phyloP scores from a whole-genome alignment of 768 basidiomycete genomes.

The Nevesoporus exiguus region DNA sequence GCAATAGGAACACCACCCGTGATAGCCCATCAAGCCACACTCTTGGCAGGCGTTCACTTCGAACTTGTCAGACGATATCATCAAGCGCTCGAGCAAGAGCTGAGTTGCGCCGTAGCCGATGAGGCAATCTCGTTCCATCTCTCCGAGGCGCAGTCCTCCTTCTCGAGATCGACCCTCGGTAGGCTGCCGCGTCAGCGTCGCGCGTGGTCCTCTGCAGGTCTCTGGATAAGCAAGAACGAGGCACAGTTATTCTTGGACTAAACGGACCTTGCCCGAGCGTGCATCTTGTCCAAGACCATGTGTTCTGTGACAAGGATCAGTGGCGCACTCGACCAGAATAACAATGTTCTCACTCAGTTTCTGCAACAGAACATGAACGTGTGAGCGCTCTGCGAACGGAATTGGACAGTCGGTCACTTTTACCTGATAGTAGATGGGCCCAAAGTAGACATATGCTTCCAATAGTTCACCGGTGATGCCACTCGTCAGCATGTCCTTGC shows the following conservation, averaged over 20 bases:
- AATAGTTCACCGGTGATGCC: conserved; percentile 97
- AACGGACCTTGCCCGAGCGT: conserved; percentile 86
- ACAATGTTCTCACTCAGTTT: conserved; percentile 77
- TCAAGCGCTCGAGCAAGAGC: conserved; percentile 90
- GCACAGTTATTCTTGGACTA: conserved; percentile 10
- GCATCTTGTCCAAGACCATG: conserved; percentile 99
- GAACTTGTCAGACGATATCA: conserved; percentile 99
- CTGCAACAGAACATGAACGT: conserved; percentile 36
- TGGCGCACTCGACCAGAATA: background rate
- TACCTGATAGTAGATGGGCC: conserved; percentile 97
- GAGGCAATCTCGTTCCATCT: conserved; percentile 99
- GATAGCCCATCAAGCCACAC: conserved; percentile 93
- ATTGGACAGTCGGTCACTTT: conserved; percentile 17
- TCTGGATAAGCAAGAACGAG: conserved; percentile 3
- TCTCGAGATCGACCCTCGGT: conserved; percentile 98
- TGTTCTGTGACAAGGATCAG: conserved; percentile 54
- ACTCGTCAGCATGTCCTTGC: conserved; percentile 99
- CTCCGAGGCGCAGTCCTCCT: conserved; percentile 93
- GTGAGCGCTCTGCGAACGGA: conserved; percentile 4
- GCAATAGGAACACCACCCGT: conserved; percentile 97
- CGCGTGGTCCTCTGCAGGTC: conserved; percentile 80
- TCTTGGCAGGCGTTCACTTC: conserved; percentile 94
- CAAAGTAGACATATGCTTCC: conserved; percentile 98
- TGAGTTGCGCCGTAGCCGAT: conserved; percentile 99
- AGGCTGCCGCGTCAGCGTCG: conserved; percentile 94